phyloP scores from a whole-genome alignment of 1,284 basidiomycete genomes.

The Moesziomyces globuligerus region DNA sequence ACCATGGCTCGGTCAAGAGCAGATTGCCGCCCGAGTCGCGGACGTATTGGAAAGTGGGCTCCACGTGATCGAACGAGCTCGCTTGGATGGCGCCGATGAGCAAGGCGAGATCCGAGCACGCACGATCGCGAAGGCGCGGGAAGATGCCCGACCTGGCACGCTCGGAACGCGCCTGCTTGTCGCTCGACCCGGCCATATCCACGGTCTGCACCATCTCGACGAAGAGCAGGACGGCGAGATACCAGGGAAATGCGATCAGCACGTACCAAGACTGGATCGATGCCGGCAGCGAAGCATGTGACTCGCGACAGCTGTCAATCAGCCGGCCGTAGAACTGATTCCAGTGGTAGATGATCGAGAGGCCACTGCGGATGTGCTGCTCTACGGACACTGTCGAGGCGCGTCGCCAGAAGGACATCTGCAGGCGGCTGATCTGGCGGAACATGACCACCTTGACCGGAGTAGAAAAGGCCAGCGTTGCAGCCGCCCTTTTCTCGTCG shows the following conservation, averaged over 20 bases:
- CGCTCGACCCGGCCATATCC: conserved; percentile 20
- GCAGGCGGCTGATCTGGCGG: conserved; percentile 21
- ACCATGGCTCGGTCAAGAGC: conserved; percentile 23
- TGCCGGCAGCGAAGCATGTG: conserved; percentile 16
- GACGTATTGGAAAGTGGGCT: conserved; percentile 19
- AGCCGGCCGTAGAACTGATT: conserved; percentile 18
- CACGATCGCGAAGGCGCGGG: conserved; percentile 16
- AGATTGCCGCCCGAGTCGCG: conserved; percentile 20
- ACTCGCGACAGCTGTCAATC: conserved; percentile 18
- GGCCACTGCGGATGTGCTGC: conserved; percentile 23
- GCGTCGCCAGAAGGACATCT: conserved; percentile 30
- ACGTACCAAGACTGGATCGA: conserved; percentile 31
- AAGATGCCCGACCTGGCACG: conserved; percentile 14
- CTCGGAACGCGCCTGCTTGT: conserved; percentile 5
- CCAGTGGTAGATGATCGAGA: conserved; percentile 27
- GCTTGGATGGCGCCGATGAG: conserved; percentile 19
- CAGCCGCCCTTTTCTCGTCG: conserved; percentile 9
- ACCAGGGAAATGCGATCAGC: conserved; percentile 25
- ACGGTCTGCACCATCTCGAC: conserved; percentile 34
- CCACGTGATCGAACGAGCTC: conserved; percentile 10
- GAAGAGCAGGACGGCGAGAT: conserved; percentile 24
- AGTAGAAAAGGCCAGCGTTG: conserved; percentile 20
- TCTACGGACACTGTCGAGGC: conserved; percentile 10
- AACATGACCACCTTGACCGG: conserved; percentile 34
- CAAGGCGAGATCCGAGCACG: conserved; percentile 14